These are phyloP conservation scores for Venustampulla echinocandica DNA, from an alignment of 495 filamentous ascomycete genomes.

Conservation along the genomic window DNA sequence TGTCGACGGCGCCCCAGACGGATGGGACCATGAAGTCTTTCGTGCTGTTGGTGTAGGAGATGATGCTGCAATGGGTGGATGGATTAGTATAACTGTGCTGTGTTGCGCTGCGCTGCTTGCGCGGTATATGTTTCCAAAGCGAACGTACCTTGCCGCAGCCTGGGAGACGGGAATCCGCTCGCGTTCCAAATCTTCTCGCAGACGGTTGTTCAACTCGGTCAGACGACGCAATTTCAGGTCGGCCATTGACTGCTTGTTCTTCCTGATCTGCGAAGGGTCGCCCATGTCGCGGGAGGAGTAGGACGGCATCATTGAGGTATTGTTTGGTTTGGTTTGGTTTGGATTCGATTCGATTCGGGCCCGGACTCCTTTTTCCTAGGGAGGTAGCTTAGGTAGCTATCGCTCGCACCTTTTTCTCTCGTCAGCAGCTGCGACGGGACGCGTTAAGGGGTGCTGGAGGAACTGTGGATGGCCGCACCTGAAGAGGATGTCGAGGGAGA, in stretches of 20 bases:
- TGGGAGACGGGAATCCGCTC: conserved; percentile 92
- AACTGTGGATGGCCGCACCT: too few relatives aligned
- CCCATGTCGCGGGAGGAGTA: conserved; percentile 48
- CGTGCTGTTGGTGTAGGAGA: conserved; percentile 91
- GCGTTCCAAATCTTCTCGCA: conserved; percentile 90
- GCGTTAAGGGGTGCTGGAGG: too few relatives aligned
- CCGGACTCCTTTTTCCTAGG: too few relatives aligned
- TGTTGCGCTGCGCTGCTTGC: too few relatives aligned
- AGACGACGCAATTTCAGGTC: conserved; percentile 93
- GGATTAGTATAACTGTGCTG: conserved; percentile 5
- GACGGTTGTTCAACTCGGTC: conserved; percentile 88
- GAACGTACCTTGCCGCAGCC: conserved; percentile 72
- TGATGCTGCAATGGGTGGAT: conserved; percentile 54
- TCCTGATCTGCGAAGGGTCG: conserved; percentile 66
- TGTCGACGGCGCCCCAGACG: conserved; percentile 89
- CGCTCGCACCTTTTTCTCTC: too few relatives aligned
- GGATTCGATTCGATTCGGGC: too few relatives aligned
- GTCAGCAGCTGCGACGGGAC: too few relatives aligned
- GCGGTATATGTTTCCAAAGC: background rate
- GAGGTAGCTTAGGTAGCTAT: too few relatives aligned
- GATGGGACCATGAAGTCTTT: conserved; percentile 98
- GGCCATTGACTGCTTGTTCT: conserved; percentile 98
- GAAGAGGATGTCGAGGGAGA: too few relatives aligned
- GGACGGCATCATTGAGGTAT: conserved; percentile 43
- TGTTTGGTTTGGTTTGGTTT: too few relatives aligned